phyloP scores from a whole-genome alignment of 2,329 filamentous ascomycete genomes.

The Dissoconium aciculare region DNA sequence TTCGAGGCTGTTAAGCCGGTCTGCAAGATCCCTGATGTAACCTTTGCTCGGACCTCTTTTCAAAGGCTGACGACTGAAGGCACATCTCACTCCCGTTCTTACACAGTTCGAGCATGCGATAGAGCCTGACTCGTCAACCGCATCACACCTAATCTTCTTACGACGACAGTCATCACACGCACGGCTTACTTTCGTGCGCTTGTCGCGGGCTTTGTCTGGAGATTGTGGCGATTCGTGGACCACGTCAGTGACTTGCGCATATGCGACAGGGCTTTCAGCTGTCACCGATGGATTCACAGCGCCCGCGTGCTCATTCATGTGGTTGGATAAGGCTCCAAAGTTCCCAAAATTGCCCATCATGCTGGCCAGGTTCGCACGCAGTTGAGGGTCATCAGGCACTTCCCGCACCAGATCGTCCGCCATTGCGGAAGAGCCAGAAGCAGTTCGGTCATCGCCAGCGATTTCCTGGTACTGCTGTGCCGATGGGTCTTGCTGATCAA shows the following conservation, averaged over 20 bases:
- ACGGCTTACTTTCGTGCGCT: constrained; percentile 72
- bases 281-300: constrained; percentile 5
- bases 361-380: constrained; percentile 6
- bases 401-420: constrained; percentile 1
- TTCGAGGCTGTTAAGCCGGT: constrained; percentile 69
- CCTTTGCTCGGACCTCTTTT: constrained; percentile 72
- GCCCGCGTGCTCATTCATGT: constrained; percentile 4
- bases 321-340: constrained; percentile 8
- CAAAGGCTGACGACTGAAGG: constrained; percentile 77
- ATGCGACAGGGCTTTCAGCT: constrained; percentile 12
- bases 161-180: constrained; percentile 80
- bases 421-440: not conserved
- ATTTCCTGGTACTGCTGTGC: not conserved
- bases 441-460: not conserved
- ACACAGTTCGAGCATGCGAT: constrained; percentile 70
- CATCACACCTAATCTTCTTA: constrained; percentile 81
- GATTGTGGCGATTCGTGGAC: constrained; percentile 8
- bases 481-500: not conserved
- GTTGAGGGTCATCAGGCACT: constrained; percentile 7
- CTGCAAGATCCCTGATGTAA: constrained; percentile 84
- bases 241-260: constrained; percentile 12
- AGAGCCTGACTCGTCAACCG: constrained; percentile 55
- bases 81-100: constrained; percentile 58
- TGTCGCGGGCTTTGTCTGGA: constrained; percentile 26
- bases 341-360: constrained; percentile 11